Percentiles rank a stretch among this genome's conserved stretches.
phyloP scores from a whole-genome alignment of 2,329 filamentous ascomycete genomes.

The Cercospora janseana region DNA sequence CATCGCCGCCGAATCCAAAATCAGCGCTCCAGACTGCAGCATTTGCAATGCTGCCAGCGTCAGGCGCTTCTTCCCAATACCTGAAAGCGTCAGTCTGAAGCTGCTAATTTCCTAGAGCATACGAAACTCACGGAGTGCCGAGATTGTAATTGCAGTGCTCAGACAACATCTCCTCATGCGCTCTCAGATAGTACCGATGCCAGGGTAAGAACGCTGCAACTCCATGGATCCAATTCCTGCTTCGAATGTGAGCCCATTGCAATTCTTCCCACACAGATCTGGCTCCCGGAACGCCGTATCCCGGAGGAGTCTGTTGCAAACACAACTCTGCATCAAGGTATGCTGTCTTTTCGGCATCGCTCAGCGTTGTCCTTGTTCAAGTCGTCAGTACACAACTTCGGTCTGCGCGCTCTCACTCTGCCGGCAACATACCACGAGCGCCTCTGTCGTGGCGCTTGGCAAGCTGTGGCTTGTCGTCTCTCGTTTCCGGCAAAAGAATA shows the following conservation, averaged over 20 bases:
- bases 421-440: slow-evolving; percentile 17
- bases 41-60: slow-evolving; percentile 20
- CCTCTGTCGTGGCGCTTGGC: slow-evolving; percentile 13
- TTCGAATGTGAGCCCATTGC: slow-evolving; percentile 26
- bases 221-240: slow-evolving; percentile 28
- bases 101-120: not conserved
- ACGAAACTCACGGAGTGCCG: slow-evolving; percentile 20
- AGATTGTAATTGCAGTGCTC: slow-evolving; percentile 23
- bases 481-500: not conserved
- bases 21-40: slow-evolving; percentile 24
- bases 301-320: slow-evolving; percentile 22
- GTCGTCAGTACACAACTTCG: not conserved
- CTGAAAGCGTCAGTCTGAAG: slow-evolving; percentile 3
- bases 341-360: slow-evolving; percentile 20
- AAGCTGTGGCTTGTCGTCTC: slow-evolving; percentile 14
- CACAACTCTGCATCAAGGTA: slow-evolving; percentile 26
- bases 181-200: slow-evolving; percentile 27
- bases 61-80: slow-evolving; percentile 24
- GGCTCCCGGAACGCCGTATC: slow-evolving; percentile 24
- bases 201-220: slow-evolving; percentile 26
- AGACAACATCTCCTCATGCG: slow-evolving; percentile 23
- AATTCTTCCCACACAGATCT: slow-evolving; percentile 26
- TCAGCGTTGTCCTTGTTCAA: slow-evolving; percentile 18
- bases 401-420: not conserved
- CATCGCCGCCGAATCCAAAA: slow-evolving; percentile 23